Evolutionary conservation across 139 green algal species (phyloP).

Genomic region (Chlamydomonas incerta): DNA sequence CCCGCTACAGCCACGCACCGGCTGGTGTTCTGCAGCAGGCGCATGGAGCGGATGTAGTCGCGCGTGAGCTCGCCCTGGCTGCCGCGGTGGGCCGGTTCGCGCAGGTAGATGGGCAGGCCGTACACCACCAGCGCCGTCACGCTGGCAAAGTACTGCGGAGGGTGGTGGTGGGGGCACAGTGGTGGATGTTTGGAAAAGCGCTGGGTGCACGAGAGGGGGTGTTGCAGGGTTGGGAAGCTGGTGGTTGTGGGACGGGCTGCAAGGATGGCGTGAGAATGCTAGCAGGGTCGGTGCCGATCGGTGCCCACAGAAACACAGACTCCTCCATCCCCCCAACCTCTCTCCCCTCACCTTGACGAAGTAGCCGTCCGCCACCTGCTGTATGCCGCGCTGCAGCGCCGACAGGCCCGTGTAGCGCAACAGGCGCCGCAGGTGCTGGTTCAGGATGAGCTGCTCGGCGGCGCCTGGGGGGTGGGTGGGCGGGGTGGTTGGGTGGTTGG

Average conservation of each 20-base stretch:
- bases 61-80: slow-evolving; percentile 65
- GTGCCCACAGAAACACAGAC: too few relatives aligned
- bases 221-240: too few relatives aligned
- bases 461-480: background rate
- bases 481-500: too few relatives aligned
- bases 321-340: background rate
- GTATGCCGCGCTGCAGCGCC: slow-evolving; percentile 87
- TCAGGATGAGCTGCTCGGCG: slow-evolving; percentile 90
- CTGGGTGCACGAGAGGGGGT: too few relatives aligned
- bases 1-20: slow-evolving; percentile 40
- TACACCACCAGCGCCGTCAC: slow-evolving; percentile 90
- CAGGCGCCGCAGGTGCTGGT: slow-evolving; percentile 91
- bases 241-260: too few relatives aligned
- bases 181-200: too few relatives aligned
- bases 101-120: slow-evolving; percentile 83
- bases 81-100: slow-evolving; percentile 30
- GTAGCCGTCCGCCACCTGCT: slow-evolving; percentile 89
- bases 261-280: background rate
- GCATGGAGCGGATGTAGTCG: slow-evolving; percentile 90
- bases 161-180: too few relatives aligned
- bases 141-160: slow-evolving; percentile 83
- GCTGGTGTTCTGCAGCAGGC: slow-evolving; percentile 89
- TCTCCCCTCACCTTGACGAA: slow-evolving; percentile 74
- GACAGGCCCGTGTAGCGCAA: slow-evolving; percentile 84
- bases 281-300: background rate